phyloP scores from a whole-genome alignment of 192 early-diverging fungal genomes.

The Endogone sp. region DNA sequence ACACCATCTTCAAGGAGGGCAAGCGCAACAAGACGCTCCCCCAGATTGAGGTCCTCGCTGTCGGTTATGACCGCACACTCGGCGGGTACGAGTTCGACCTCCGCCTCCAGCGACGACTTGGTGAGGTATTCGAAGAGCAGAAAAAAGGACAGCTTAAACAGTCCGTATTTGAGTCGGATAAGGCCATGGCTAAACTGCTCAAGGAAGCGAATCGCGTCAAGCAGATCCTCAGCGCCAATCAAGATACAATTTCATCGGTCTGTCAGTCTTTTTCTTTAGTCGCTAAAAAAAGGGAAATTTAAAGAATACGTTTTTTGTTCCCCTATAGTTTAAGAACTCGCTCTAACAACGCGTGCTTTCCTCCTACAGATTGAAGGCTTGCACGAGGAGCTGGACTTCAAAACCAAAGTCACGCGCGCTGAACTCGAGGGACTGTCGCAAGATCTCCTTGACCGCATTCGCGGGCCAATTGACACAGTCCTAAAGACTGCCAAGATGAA shows the following conservation, averaged over 20 bases:
- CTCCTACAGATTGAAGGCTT: constrained; percentile 72
- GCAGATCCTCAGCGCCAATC: constrained; percentile 93
- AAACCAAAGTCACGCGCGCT: constrained; percentile 65
- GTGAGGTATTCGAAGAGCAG: constrained; percentile 63
- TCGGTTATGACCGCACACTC: constrained; percentile 77
- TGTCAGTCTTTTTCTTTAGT: neutral
- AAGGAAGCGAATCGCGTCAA: constrained; percentile 96
- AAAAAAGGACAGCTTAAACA: constrained; percentile 42
- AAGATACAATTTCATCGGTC: constrained; percentile 76
- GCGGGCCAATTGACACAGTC: constrained; percentile 69
- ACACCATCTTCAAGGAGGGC: constrained; percentile 53
- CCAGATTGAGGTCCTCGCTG: constrained; percentile 77
- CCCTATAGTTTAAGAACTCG: too few species aligned
- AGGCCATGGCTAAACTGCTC: constrained; percentile 85
- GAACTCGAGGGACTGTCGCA: constrained; percentile 70
- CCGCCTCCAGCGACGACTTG: constrained; percentile 75
- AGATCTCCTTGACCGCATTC: constrained; percentile 67
- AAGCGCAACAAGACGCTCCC: constrained; percentile 50
- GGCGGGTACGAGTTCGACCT: constrained; percentile 89
- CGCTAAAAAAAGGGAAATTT: neutral
- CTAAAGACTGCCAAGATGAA: constrained; percentile 64
- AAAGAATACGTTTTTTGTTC: too few species aligned
- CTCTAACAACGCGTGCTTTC: neutral
- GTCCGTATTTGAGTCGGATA: constrained; percentile 58
- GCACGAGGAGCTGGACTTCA: constrained; percentile 84